These are phyloP conservation scores for Samsoniella hepiali DNA, from an alignment of 2,329 filamentous ascomycete species.

Conservation along the genomic window DNA sequence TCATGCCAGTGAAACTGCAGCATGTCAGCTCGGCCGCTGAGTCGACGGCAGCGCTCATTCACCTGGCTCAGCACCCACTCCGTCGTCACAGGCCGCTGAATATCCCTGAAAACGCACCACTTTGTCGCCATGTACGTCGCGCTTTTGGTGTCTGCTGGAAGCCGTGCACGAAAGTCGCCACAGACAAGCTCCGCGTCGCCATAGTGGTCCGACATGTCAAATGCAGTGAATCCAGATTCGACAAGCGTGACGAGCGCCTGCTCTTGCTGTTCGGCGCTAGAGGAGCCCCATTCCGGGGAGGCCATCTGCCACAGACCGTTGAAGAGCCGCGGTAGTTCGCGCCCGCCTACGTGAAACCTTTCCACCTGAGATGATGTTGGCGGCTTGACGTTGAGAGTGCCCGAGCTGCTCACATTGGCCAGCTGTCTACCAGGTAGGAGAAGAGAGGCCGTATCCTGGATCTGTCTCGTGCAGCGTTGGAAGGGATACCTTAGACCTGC, in stretches of 20 bases:
- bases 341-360: slow-evolving; percentile 24
- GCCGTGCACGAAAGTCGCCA: slow-evolving; percentile 25
- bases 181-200: slow-evolving; percentile 49
- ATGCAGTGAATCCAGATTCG: slow-evolving; percentile 27
- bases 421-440: slow-evolving; percentile 22
- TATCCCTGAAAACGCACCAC: slow-evolving; percentile 30
- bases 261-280: slow-evolving; percentile 21
- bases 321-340: slow-evolving; percentile 28
- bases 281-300: slow-evolving; percentile 30
- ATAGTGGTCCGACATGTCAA: slow-evolving; percentile 55
- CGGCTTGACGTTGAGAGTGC: background rate
- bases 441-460: slow-evolving; percentile 29
- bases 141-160: background rate
- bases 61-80: slow-evolving; percentile 23
- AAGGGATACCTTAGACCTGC: slow-evolving; percentile 22
- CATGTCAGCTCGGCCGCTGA: slow-evolving; percentile 23
- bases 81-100: slow-evolving; percentile 21
- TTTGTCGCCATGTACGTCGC: slow-evolving; percentile 28
- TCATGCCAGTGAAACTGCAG: slow-evolving; percentile 27
- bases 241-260: slow-evolving; percentile 21
- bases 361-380: slow-evolving; percentile 20
- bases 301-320: slow-evolving; percentile 34
- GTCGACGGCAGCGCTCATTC: slow-evolving; percentile 22
- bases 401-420: background rate
- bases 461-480: slow-evolving; percentile 29